Evolutionary conservation across 2,329 filamentous ascomycete species (phyloP).

Genomic region (Aspergillus sp.): DNA sequence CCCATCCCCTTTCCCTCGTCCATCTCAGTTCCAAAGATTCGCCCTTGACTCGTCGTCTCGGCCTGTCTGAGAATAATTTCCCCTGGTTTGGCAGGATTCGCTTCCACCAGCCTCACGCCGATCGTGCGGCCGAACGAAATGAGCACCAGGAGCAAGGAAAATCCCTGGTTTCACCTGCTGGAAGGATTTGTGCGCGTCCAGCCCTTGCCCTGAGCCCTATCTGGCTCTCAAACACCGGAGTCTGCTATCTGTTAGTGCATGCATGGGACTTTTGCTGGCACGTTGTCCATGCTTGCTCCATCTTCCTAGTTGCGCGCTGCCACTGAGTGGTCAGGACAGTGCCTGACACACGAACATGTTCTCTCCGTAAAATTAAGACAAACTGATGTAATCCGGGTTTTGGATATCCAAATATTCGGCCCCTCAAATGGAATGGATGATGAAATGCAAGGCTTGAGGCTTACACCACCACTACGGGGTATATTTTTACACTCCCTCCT

Average conservation of each 20-base stretch:
- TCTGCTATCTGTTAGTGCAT: neutral
- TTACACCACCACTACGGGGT: neutral
- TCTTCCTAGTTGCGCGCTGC: neutral
- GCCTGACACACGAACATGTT: conserved; percentile 1
- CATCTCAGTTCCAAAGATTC: neutral
- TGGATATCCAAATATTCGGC: neutral
- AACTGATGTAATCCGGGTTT: neutral
- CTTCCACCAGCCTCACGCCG: conserved; percentile 16
- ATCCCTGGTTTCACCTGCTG: neutral
- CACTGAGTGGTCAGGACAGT: neutral
- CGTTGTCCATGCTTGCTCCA: neutral
- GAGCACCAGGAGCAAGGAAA: neutral
- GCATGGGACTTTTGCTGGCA: conserved; percentile 7
- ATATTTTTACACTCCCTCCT: neutral
- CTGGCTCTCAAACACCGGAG: neutral
- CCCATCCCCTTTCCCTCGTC: neutral
- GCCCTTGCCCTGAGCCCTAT: conserved; percentile 20
- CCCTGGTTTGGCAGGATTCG: neutral
- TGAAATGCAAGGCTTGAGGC: neutral
- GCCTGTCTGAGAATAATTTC: neutral
- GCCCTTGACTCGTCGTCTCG: neutral
- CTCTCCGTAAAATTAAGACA: neutral
- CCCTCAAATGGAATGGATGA: too few species aligned
- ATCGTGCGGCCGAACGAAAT: conserved; percentile 14
- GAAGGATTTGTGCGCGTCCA: conserved; percentile 11